Evolutionary conservation across 257 asterid species (phyloP).

Genomic region (Solanum chiquidenum): DNA sequence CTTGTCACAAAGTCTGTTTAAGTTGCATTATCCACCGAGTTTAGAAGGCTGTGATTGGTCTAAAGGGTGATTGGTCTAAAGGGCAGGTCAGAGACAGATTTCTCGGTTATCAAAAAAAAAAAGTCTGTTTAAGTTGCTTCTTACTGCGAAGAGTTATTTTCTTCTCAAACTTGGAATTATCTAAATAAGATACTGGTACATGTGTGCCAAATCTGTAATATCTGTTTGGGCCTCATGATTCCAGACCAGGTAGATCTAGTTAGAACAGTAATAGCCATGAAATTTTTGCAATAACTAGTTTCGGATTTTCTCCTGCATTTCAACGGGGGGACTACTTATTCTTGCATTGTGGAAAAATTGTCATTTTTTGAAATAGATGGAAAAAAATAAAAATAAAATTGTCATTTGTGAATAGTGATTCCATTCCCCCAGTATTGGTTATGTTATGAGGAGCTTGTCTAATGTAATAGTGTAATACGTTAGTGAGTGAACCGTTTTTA

Average conservation of each 20-base stretch:
- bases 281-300: neutral
- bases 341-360: neutral
- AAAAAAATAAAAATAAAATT: neutral
- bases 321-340: neutral
- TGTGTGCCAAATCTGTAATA: neutral
- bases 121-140: neutral
- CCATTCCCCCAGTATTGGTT: neutral
- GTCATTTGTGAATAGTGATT: neutral
- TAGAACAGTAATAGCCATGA: neutral
- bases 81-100: too few relatives aligned
- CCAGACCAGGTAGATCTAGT: neutral
- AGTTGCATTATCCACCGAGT: neutral
- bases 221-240: neutral
- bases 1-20: neutral
- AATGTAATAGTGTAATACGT: neutral
- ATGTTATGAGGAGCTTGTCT: neutral
- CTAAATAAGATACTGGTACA: neutral
- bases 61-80: too few relatives aligned
- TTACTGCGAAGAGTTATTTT: neutral
- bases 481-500: neutral
- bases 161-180: neutral
- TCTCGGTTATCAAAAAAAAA: too few relatives aligned
- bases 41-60: too few relatives aligned
- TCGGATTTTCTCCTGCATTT: neutral
- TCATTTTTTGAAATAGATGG: neutral